Base-by-base conservation (phyloP, 2,329 filamentous ascomycete species). In the Phaeosphaeria sp. region DNA sequence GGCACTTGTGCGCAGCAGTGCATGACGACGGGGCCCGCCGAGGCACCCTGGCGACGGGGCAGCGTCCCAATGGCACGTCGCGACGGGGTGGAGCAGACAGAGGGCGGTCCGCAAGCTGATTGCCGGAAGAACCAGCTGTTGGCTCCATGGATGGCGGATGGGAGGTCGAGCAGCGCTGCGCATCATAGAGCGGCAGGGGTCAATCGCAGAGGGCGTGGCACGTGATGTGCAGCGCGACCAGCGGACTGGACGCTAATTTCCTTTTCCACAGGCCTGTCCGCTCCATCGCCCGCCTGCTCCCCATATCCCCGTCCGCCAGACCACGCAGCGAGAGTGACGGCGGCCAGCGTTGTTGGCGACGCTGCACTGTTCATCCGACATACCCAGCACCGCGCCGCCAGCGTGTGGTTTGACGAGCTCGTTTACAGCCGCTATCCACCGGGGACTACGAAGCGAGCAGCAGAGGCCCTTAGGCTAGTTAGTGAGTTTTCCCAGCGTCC, bases 51-150 rank as follows among this genome's bases (percentile, higher is more conserved):
- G 24, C 46, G 20, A 39, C 52, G 36, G 44, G 30, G 30, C 30
- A 13, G 30, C 30, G 51, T 57, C n/a, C 50, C 54, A 64, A 56
- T 57, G 30, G 51, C 44, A 46, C 11, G 54, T 36, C 36, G 54
- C 46, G 24, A 18, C 15, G 21, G 42, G 43, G 53, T 43, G 59
- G 47, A 52, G 53, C 48, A 53, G 27, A 36, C 11, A 30, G 49
- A 54, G 25, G 48, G 33, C 21, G 40, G 47, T 40, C 36, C 45
- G 49, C 51, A 51, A 42, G 63, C 53, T 66, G 65, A 61, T 65
- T 63, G 61, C 61, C 60, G 60, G 60, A 62, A 60, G 53, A 59
- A 57, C 43, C 56, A 47, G 57, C 40, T 52, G 52, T 36, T 45
- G 48, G 42, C 18, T 24, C 30, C n/a, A 24, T 33, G 22, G n/a